These are phyloP conservation scores for Hansenula sp. DNA, from an alignment of 1,139 yeast genomes.

Conservation along the genomic window DNA sequence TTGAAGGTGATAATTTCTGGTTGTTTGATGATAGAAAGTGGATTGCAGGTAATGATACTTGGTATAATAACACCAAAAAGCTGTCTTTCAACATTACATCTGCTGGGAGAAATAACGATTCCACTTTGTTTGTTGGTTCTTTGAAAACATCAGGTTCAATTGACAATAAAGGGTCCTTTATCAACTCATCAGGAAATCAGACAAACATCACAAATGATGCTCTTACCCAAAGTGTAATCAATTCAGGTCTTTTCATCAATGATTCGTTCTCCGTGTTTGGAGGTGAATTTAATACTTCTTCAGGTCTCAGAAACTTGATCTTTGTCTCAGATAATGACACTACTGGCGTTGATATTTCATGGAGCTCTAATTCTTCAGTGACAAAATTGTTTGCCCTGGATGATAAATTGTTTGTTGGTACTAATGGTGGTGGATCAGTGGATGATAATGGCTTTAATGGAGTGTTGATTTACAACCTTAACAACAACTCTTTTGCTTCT, in stretches of 20 bases:
- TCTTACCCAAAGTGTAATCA: constrained; percentile 8
- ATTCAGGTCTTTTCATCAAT: constrained; percentile 38
- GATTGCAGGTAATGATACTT: constrained; percentile 17
- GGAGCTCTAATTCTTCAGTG: constrained; percentile 13
- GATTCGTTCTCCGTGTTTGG: constrained; percentile 49
- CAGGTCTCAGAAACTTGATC: constrained; percentile 33
- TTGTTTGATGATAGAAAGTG: constrained; percentile 18
- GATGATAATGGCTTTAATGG: constrained; percentile 35
- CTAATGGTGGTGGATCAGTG: constrained; percentile 21
- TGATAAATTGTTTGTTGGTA: constrained; percentile 35
- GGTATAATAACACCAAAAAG: constrained; percentile 19
- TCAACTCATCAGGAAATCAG: constrained; percentile 6
- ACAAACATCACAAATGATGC: constrained; percentile 15
- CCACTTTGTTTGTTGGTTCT: constrained; percentile 18
- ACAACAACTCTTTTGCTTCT: constrained; percentile 7
- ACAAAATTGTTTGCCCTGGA: constrained; percentile 13
- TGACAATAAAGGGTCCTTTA: constrained; percentile 14
- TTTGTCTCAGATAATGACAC: constrained; percentile 26
- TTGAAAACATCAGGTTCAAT: constrained; percentile 11
- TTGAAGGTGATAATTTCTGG: constrained; percentile 21
- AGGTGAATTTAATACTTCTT: constrained; percentile 37
- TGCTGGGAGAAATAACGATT: constrained; percentile 23
- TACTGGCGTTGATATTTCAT: constrained; percentile 23
- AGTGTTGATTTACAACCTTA: constrained; percentile 47
- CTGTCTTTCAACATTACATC: constrained; percentile 25